Evolutionary conservation across 139 green algal species (phyloP), one percentile per base, ranked within the genome.

Genomic region (Diplosphaera chodatii): DNA sequence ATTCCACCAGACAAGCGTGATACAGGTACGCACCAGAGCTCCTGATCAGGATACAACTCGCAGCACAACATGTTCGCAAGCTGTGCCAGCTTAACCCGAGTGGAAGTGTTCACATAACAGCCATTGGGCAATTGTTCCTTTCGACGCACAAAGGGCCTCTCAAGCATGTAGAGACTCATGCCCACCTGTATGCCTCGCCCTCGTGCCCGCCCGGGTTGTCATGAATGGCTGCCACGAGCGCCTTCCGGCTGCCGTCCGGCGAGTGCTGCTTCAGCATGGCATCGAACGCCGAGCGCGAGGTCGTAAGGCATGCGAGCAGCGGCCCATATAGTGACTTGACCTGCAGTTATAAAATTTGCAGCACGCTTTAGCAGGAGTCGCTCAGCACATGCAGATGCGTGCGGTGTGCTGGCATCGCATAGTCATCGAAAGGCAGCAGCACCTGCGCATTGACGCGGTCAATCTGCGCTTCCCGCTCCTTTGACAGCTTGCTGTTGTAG

Each of bases 381-480:
- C n/a, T n/a, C n/a, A n/a, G n/a, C n/a, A n/a, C n/a, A n/a, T n/a
- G n/a, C n/a, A n/a, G n/a, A n/a, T n/a, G n/a, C n/a, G n/a, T 48
- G 10, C 10, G 8, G 37, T 48, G 8, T 48, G 37, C 37, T 48
- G 55, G 10, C 55, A 64, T 8, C n/a, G 55, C 55, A 10, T 48
- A 13, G 37, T 48, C n/a, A n/a, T n/a, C n/a, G n/a, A n/a, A n/a
- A n/a, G n/a, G n/a, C n/a, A n/a, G n/a, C n/a, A n/a, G n/a, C 64
- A 91, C 88, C 82, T 97, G 91, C 40, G 91, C 79, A 68, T 95
- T 96, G 28, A 94, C 77, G 3, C 91, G 78, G 23, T 97, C 89
- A 29, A 97, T 96, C 32, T 89, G 82, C 0, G 88, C 88, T 65
- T 94, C 91, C 3, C 91, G 80, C 73, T 95, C 87, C 59, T 96